Base-by-base conservation (phyloP, 2,329 filamentous ascomycete species). In the Alternaria hordeiaustralica region DNA sequence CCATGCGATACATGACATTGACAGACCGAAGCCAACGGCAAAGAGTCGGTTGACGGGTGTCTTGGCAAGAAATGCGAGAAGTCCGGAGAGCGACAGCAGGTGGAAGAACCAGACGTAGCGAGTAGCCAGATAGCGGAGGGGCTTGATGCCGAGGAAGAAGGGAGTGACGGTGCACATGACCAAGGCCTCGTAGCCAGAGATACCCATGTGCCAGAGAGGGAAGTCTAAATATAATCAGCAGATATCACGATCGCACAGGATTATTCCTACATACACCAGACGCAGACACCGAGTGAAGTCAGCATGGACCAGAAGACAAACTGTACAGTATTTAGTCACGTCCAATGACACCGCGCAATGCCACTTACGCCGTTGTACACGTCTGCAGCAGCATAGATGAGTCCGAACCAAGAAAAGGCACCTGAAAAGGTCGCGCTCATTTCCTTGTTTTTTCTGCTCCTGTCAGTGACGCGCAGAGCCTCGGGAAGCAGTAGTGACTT, bases 131-230 rank as follows among this genome's bases (percentile, higher is more conserved):
- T 86, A 87, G 63, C 93, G 90, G 18, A 97, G 64, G 1, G 89
- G 84, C 50, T 86, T 86, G 66, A 94, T 90, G 21, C 86, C 89
- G 46, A 99, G 88, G 20, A 98, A 80, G 43, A 94, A 84, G 0
- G 96, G 96, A 5, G 94, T 92, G 55, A 95, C 80, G 4, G 93
- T 95, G 54, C 87, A 88, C 89, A 98, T 91, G 75, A 99, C 90
- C 69, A 97, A 86, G 46, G 90, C 91, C 82, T 99, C 96, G 77
- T 96, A 99, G 66, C 96, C 96, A 5, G 95, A 98, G 64, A 99
- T 96, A 26, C 96, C 96, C 96, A 99, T 99, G 79, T 97, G 89
- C 96, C 96, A 99, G 11, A 99, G 87, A 13, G 96, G 96, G 79
- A 99, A 99, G 81, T 96, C 91, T 93, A 66, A 3, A 21, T 10